Base-by-base conservation (phyloP, 331 rosid genomes). In the Cydonia oblonga region DNA sequence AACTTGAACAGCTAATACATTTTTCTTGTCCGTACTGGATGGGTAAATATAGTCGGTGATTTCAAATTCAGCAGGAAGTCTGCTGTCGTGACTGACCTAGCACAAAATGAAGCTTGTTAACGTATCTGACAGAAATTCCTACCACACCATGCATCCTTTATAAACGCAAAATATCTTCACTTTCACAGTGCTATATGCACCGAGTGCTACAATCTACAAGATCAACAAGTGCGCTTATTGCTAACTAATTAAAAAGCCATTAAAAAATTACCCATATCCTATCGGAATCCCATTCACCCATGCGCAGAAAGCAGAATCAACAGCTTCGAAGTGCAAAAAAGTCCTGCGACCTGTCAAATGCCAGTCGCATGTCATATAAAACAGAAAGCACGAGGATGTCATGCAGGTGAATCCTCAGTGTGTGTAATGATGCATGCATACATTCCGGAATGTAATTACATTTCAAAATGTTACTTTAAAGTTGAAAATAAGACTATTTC, bases 21-120 rank as follows among this genome's bases (percentile, higher is more conserved):
- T 91, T 89, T 86, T 75, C 63, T 72, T 74, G 58, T 87, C 81
- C 11, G 91, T 85, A 69, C 90, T 96, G 46, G 75, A 84, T 9
- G 96, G 90, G 82, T 89, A 86, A 78, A 96, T 91, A 73, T 87
- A 86, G 65, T 93, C 92, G 30, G 91, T 84, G 68, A 91, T 87
- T 91, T 93, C 98, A 84, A 91, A 93, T 83, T 93, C 96, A 42
- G 98, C 97, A 59, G 97, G 96, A 75, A 91, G 85, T 78, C 98
- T 76, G 84, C 96, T 91, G 85, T 93, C 98, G 86, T 91, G 98
- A 84, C 96, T 93, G 91, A 72, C 86, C 84, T 69, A 76, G 76
- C 92, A 87, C 80, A 73, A 79, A 22, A 78, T 66, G 65, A 26
- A 51, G 56, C 25, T 52, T 70, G 86, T 87, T 71, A 84, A 70